Evolutionary conservation across 495 filamentous ascomycete genomes (phyloP).

Genomic region (Penicillium crystallinum): DNA sequence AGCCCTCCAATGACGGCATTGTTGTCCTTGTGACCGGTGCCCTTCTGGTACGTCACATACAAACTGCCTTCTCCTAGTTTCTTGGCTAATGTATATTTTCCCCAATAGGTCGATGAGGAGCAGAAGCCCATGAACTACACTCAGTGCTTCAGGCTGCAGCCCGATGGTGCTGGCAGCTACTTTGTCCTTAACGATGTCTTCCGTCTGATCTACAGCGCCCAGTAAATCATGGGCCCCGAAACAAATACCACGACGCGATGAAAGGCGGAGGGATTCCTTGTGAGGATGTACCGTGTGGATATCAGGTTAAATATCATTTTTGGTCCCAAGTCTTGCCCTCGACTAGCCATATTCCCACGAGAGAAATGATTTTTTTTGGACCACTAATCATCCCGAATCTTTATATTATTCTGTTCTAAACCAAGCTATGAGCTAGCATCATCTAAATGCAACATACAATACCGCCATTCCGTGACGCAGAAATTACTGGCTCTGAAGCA

Average conservation of each 20-base stretch:
- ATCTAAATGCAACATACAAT: not conserved
- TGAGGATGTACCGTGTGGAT: conserved; percentile 7
- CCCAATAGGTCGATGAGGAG: conserved; percentile 70
- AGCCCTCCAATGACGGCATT: conserved; percentile 65
- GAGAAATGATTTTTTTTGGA: conserved; percentile 3
- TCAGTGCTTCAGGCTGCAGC: conserved; percentile 77
- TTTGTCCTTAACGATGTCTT: conserved; percentile 92
- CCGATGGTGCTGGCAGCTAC: conserved; percentile 63
- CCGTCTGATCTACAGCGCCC: conserved; percentile 62
- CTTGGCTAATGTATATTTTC: not conserved
- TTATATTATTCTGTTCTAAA: conserved; percentile 5
- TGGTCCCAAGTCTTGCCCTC: not conserved
- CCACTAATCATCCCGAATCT: not conserved
- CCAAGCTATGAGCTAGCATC: conserved; percentile 1
- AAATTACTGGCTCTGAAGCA: conserved; percentile 31
- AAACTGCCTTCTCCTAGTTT: not conserved
- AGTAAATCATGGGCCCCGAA: conserved; percentile 7
- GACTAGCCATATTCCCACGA: not conserved
- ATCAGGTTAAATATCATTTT: not conserved
- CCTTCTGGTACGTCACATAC: conserved; percentile 57
- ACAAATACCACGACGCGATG: conserved; percentile 20
- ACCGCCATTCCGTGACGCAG: not conserved
- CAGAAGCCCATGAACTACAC: conserved; percentile 76
- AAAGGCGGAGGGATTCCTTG: not conserved
- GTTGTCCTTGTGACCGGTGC: conserved; percentile 81